Evolutionary conservation across 2,329 filamentous ascomycete genomes (phyloP), one percentile per base, ranked within the genome.

Genomic region (Trichoderma gracile): DNA sequence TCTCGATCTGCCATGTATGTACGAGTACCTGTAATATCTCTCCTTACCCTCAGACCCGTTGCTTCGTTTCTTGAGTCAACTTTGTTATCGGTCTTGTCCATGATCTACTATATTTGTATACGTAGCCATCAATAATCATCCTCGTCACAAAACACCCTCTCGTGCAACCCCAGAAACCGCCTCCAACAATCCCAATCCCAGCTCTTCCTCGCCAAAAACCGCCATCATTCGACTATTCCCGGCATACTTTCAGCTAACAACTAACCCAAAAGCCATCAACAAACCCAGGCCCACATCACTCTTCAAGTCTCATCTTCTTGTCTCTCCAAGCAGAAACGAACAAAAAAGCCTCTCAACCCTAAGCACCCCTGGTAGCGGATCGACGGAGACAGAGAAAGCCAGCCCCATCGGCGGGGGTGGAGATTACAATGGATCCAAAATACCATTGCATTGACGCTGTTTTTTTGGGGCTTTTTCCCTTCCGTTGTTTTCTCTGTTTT

Each of bases 331-430:
- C 33, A 38, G 33, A 38, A 50, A 7, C 1, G 14, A 2, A 50
- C 9, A 27, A 30, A 45, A 61, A 53, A 23, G 46, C 58, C 38
- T 45, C 49, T 42, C 42, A 21, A 59, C 21, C 56, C 46, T 43
- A 52, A 52, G 40, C 46, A 23, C 46, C 57, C 57, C 21, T 60
- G 46, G 57, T 53, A 53, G 47, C 58, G 47, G 58, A 61, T 61
- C 58, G 58, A 52, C 58, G 33, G 33, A 10, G 27, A 30, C 27
- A 30, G 27, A 30, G 30, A 33, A 9, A 38, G 14, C 1, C 12
- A 42, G 57, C 46, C 40, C 46, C 57, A 61, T 61, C 58, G 47
- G 58, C 58, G 58, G 58, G 47, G 58, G 58, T 53, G 58, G 58
- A 61, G 58, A 27, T 46, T 46, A 38, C 33, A 14, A 38, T 38